Base-by-base conservation (phyloP, 2,329 filamentous ascomycete genomes). In the Alternaria brassicicola region DNA sequence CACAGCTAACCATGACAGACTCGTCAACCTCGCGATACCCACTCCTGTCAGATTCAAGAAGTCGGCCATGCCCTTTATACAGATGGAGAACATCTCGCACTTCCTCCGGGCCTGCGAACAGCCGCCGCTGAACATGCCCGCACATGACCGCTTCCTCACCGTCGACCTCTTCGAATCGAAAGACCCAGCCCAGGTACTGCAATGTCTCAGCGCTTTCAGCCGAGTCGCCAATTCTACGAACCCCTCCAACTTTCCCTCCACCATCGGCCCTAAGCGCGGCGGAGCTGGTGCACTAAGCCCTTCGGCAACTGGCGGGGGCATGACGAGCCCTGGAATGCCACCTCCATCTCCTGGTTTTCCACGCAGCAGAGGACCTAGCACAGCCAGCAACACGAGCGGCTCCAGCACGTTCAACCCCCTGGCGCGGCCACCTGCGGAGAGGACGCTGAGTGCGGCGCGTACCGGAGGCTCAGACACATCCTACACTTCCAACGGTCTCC, bases 61-160 rank as follows among this genome's bases (percentile, higher is more conserved):
- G 74, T 97, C 93, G 1, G 81, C 88, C 38, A 98, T 98, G 94
- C 95, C 95, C 0, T 99, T 99, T 76, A 94, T 98, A 38, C 95
- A 99, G 79, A 98, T 98, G 93, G 95, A 99, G 78, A 99, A 99
- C 76, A 97, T 99, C 73, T 96, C 93, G 4, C 92, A 96, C 74
- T 99, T 97, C 79, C 87, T 99, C 52, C 88, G 87, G 72, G 93
- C 92, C 59, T 96, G 93, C 81, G 91, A 97, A 78, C 82, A 86
- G 49, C 87, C 91, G 25, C 95, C 95, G 0, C 82, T 99, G 51
- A 93, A 89, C 78, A 87, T 99, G 59, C 93, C 92, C 57, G 89
- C 93, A 43, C 95, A 99, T 81, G 95, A 99, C 78, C 88, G 93
- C 66, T 99, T 99, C 80, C 87, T 98, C 61, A 99, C 95, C 5